Evolutionary conservation across 179 eudicot species (phyloP), one percentile per base, ranked within the genome.

Genomic region (Gypsophila paniculata): DNA sequence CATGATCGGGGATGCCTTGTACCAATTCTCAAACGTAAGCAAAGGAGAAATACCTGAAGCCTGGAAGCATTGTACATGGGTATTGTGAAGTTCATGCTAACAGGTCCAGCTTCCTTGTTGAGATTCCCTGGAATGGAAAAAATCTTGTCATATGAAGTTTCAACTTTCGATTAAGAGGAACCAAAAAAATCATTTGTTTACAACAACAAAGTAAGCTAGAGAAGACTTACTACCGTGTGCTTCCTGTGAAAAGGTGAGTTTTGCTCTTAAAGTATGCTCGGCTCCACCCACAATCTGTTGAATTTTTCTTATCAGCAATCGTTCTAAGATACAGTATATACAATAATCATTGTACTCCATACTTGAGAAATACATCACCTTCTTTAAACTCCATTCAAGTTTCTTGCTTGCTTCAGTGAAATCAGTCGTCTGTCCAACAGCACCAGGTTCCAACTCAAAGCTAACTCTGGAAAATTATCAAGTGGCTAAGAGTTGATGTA

Each of bases 61-160:
- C 94, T 88, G 53, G 97, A 94, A 73, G 92, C 85, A 77, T 91
- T 94, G 84, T 87, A 87, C 99, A 91, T 91, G 8, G 99, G 97
- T 74, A 94, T 94, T 42, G 96, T 94, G 75, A 94, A 94, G 66
- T 89, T 91, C 97, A 94, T 90, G 80, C 91, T 87, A 72, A 94
- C 99, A 65, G 99, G 97, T 65, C 96, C 97, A 73, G 97, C 99
- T 83, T 94, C 99, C 81, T 94, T 94, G 0, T 96, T 90, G 44
- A 91, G 84, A 80, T 94, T 94, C 61, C 96, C 99, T 90, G 79
- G 65, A 74, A 72, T 68, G n/a, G 23, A 61, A 17, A 25, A 77
- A 17, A 34, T 22, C 55, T 42, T 69, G 7, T 46, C 68, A 71
- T 51, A 38, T 63, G 18, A 64, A 44, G 44, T 39, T 29, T 53